Base-by-base conservation (phyloP, 148 eudicot genomes). In the Chenopodium suecicum region DNA sequence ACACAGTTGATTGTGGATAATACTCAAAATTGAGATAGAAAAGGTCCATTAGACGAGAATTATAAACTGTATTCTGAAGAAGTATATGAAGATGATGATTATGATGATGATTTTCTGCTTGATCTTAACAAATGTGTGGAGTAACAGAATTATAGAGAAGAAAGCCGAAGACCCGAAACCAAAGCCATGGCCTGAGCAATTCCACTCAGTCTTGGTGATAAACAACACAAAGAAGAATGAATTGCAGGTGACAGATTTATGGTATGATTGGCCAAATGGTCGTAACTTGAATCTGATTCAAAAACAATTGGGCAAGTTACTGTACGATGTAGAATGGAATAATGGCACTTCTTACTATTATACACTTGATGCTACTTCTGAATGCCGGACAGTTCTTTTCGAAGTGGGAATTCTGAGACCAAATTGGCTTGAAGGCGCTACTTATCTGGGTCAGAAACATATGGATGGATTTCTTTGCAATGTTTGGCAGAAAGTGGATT, bases 251-350 rank as follows among this genome's bases (percentile, higher is more conserved):
- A 86, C 88, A 14, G 88, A 92, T 78, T 86, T 91, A n/a, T 92
- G 94, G 94, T 92, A 91, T 82, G 97, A 92, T 34, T 91, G 90
- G 88, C 86, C 90, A 52, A 93, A 91, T 48, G 92, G 92, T 65
- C 92, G 92, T 68, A 93, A 93, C 84, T 87, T 90, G 81, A 93
- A 91, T 87, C 85, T 91, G 20, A 86, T 91, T 20, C 97, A 89
- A 27, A 7, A 90, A 77, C 94, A 92, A 83, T 82, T 90, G 9
- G 92, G 88, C 0, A 76, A 84, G 77, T 47, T 76, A 10, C 5
- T 83, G 62, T 86, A 90, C 81, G 89, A 90, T 67, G 85, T 89
- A 2, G 92, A 91, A 72, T 90, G 91, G 87, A 90, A 86, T 82
- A 91, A 91, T 73, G 92, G 91, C 48, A 89, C 91, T 22, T 83